Conservation (phyloP, 805 yeast species). For the Sugiyamaella smithiae region DNA sequence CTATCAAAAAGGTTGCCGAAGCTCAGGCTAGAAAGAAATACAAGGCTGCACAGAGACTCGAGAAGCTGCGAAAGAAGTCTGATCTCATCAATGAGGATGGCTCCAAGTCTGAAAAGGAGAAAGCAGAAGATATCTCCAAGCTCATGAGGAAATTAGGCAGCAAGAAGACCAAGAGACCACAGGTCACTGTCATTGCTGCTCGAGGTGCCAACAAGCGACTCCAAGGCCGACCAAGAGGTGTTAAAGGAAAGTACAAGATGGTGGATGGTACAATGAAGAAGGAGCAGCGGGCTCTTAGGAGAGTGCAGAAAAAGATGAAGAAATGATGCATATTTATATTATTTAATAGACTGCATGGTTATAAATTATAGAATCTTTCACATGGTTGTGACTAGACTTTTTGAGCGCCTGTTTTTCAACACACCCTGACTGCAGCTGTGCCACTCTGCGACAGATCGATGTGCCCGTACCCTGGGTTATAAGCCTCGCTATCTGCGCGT, state of each 20-base stretch:
- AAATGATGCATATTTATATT: constrained; percentile 33
- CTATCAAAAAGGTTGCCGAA: constrained; percentile 97
- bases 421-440: too few relatives aligned
- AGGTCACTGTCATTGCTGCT: constrained; percentile 87
- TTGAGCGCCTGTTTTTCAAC: too few relatives aligned
- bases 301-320: constrained; percentile 84
- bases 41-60: constrained; percentile 85
- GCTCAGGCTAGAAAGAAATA: constrained; percentile 95
- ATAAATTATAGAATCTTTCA: too few relatives aligned
- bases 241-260: constrained; percentile 97
- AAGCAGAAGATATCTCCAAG: constrained; percentile 87
- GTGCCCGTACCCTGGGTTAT: too few relatives aligned
- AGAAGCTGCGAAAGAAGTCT: constrained; percentile 86
- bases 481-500: background rate
- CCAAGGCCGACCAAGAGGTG: constrained; percentile 94
- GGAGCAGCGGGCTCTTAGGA: constrained; percentile 88
- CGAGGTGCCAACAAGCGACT: constrained; percentile 79
- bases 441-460: too few relatives aligned
- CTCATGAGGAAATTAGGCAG: constrained; percentile 78
- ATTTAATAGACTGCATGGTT: too few relatives aligned
- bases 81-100: constrained; percentile 86
- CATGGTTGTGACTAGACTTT: too few relatives aligned
- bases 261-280: constrained; percentile 98
- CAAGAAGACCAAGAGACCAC: constrained; percentile 68
- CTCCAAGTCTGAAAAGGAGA: constrained; percentile 86